Conservation (phyloP, 345 rosid species). For the Geranium rotundifolium region DNA sequence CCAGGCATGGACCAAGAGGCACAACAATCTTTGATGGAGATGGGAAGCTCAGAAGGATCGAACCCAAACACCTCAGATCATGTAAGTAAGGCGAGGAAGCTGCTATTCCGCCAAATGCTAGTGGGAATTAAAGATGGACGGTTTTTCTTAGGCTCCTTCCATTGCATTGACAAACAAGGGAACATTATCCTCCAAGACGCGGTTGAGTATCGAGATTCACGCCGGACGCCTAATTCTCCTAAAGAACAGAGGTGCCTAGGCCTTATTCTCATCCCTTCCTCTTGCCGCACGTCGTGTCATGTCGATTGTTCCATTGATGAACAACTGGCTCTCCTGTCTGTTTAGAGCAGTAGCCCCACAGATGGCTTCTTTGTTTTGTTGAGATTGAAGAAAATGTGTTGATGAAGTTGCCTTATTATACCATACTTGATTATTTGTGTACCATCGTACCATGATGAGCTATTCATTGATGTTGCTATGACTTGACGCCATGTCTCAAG, state of each 20-base stretch:
- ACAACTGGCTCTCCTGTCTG: conserved; percentile 13
- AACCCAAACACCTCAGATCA: conserved; percentile 19
- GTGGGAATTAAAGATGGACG: conserved; percentile 81
- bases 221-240: conserved; percentile 68
- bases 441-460: too few species aligned
- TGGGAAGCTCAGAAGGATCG: conserved; percentile 18
- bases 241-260: conserved; percentile 87
- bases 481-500: too few species aligned
- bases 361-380: too few species aligned
- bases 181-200: conserved; percentile 82
- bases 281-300: conserved; percentile 60
- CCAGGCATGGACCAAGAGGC: too few species aligned
- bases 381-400: too few species aligned
- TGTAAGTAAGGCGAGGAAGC: conserved; percentile 38
- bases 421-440: too few species aligned
- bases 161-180: conserved; percentile 89
- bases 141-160: conserved; percentile 81
- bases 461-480: too few species aligned
- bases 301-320: conserved; percentile 35
- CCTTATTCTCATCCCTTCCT: conserved; percentile 59
- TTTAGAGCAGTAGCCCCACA: too few species aligned
- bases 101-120: conserved; percentile 62
- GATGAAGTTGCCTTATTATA: too few species aligned
- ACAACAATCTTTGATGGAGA: too few species aligned
- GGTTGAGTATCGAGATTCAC: conserved; percentile 69